These are phyloP conservation scores for Solanum chilense DNA, from an alignment of 257 asterid genomes.

Conservation along the genomic window DNA sequence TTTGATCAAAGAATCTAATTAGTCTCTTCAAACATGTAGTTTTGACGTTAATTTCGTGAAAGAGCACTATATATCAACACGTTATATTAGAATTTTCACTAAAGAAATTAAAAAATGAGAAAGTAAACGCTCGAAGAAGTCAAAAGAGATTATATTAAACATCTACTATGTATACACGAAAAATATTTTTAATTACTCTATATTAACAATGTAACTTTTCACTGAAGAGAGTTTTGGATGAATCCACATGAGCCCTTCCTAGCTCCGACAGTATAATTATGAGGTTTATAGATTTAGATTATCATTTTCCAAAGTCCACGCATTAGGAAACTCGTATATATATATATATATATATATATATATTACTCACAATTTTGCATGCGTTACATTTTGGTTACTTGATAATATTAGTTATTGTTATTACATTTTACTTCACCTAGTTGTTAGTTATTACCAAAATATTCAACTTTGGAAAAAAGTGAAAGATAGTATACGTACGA, in stretches of 20 bases:
- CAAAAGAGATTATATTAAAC: too few species aligned
- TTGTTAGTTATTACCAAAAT: background rate
- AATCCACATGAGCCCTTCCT: background rate
- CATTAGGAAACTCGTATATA: background rate
- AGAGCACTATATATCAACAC: background rate
- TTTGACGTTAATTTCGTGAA: background rate
- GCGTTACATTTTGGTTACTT: background rate
- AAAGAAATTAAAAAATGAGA: too few species aligned
- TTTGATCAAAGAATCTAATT: background rate
- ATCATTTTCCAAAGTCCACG: background rate
- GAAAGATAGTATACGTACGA: background rate
- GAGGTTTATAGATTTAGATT: background rate
- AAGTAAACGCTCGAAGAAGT: background rate
- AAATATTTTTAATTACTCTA: too few species aligned
- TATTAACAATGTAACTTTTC: background rate
- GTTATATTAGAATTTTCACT: too few species aligned
- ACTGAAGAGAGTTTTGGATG: background rate
- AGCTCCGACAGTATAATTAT: background rate
- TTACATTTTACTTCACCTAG: background rate
- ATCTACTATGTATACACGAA: too few species aligned
- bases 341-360: background rate
- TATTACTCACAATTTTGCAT: background rate
- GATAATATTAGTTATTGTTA: background rate
- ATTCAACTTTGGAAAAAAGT: background rate
- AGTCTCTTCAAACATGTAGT: background rate